Base-by-base conservation (phyloP, 2,329 filamentous ascomycete genomes). In the Pyricularia grisea region DNA sequence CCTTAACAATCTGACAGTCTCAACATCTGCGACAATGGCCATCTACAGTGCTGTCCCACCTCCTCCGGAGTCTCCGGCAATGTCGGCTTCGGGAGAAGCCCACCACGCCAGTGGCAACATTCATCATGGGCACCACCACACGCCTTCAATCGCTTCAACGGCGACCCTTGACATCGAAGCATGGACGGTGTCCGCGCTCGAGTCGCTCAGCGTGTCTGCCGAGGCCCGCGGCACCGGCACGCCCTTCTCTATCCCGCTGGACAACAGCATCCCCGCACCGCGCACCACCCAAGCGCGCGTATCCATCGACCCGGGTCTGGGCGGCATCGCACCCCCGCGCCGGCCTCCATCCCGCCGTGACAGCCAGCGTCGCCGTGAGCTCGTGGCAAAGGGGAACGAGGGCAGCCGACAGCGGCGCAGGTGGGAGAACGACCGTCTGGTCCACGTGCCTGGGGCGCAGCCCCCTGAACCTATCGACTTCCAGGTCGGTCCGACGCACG, bases 371-470 rank as follows among this genome's bases (percentile, higher is more conserved):
- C 81, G 86, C 67, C 88, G 94, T 23, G 93, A 97, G 72, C 87
- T 89, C 2, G 76, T 97, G 68, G 83, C 95, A 36, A 96, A 93
- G 81, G 94, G 94, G 69, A 97, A 96, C 73, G 93, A 97, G 78
- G 94, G 94, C 42, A 94, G 88, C 74, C 87, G 94, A 50, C 89
- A 94, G 75, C 85, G 94, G 67, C 90, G 94, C 74, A 86, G 94
- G 69, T 98, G 94, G 93, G 95, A 99, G 82, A 99, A 98, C 79
- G 94, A 97, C 80, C 93, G 88, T 72, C 88, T 98, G 71, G 81
- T 97, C 69, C 87, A 89, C 78, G 95, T 98, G 71, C 95, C 95
- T 23, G 90, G 95, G 79, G 92, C 86, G 23, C 88, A 94, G 73
- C 92, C 94, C 0, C 95, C 95, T 0, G 84, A 91, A 64, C 89